A percentile compares a stretch with the other conserved stretches of the same genome.
phyloP scores from a whole-genome alignment of 164 flowering plant genomes.

The Piper betle region DNA sequence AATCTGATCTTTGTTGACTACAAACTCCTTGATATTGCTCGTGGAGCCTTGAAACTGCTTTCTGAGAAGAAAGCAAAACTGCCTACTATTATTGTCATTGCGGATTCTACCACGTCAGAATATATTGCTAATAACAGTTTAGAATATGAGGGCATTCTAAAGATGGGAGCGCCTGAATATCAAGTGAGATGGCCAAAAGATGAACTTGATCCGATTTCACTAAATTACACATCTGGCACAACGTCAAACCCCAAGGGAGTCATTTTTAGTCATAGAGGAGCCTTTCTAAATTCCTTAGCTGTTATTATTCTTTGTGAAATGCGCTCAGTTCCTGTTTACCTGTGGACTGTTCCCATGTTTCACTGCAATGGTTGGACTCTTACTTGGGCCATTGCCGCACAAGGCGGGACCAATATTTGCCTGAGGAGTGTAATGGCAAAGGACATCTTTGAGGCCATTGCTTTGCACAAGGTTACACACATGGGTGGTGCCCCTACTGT shows the following conservation, averaged over 20 bases:
- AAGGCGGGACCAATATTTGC: slow-evolving; percentile 70
- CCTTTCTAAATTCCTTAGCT: slow-evolving; percentile 60
- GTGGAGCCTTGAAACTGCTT: slow-evolving; percentile 26
- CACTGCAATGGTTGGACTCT: slow-evolving; percentile 88
- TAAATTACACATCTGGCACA: slow-evolving; percentile 77
- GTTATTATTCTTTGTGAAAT: slow-evolving; percentile 35
- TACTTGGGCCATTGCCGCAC: slow-evolving; percentile 65
- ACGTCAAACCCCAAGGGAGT: slow-evolving; percentile 84
- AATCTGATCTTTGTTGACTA: slow-evolving; percentile 51
- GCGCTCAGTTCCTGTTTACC: slow-evolving; percentile 44
- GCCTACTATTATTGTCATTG: slow-evolving; percentile 33
- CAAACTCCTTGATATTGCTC: slow-evolving; percentile 31
- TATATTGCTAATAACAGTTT: background rate
- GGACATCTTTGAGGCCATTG: slow-evolving; percentile 36
- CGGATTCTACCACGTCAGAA: slow-evolving; percentile 16
- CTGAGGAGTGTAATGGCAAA: slow-evolving; percentile 32
- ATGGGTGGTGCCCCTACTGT: slow-evolving; percentile 70
- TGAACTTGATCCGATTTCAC: slow-evolving; percentile 57
- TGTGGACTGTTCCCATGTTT: slow-evolving; percentile 86
- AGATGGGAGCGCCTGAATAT: slow-evolving; percentile 28
- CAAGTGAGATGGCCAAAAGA: slow-evolving; percentile 36
- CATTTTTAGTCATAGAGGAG: slow-evolving; percentile 67
- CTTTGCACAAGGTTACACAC: slow-evolving; percentile 52
- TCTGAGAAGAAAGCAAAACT: slow-evolving; percentile 11
- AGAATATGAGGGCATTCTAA: slow-evolving; percentile 37